phyloP scores from a whole-genome alignment of 2,329 filamentous ascomycete species.

The Talaromyces sp. region DNA sequence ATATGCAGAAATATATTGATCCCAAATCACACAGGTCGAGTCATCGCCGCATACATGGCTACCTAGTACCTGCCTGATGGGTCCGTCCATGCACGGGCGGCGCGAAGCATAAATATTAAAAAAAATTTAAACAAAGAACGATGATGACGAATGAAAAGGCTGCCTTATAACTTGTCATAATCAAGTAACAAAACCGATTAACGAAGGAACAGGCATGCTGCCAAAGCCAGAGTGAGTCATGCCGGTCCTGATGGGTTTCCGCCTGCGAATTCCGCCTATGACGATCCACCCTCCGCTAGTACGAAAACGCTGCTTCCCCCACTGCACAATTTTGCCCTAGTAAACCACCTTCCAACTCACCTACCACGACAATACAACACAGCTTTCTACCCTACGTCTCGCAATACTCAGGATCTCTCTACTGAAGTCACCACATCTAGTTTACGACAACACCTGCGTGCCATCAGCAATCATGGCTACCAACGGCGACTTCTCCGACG shows the following conservation, averaged over 20 bases:
- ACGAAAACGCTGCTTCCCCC: constrained; percentile 3
- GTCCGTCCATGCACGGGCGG: neutral
- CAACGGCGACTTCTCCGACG: constrained; percentile 53
- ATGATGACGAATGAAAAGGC: neutral
- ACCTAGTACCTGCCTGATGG: neutral
- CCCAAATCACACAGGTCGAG: neutral
- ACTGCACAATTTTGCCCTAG: constrained; percentile 15
- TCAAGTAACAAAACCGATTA: neutral
- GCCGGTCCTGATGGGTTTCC: neutral
- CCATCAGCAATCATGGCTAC: constrained; percentile 42
- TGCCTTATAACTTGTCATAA: neutral
- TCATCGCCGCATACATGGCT: neutral
- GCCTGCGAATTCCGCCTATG: neutral
- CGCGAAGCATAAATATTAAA: neutral
- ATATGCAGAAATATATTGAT: neutral
- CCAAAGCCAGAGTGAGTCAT: neutral
- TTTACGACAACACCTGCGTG: neutral
- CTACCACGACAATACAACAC: neutral
- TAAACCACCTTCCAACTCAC: neutral
- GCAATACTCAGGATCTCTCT: neutral
- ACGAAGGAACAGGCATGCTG: neutral
- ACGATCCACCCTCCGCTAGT: neutral
- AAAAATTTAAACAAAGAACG: neutral
- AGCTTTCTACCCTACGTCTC: neutral
- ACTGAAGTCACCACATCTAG: neutral